Evolutionary conservation across 176 grass and related monocot genomes (phyloP), one percentile per base, ranked within the genome.

Genomic region (Oryza rufipogon): DNA sequence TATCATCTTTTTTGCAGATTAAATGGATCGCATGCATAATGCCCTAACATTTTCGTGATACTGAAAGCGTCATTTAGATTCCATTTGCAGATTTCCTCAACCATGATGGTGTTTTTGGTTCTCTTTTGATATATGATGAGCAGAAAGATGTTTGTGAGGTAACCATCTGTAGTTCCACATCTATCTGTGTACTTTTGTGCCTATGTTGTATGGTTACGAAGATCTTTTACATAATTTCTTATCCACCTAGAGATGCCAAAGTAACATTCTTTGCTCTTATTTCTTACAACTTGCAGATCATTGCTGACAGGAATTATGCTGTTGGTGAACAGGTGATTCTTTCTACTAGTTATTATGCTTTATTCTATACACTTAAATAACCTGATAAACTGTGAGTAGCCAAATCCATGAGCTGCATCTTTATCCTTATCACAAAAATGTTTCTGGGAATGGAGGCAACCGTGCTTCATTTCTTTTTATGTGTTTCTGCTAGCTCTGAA

Each of bases 11-110:
- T 86, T 30, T 81, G 28, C 14, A 82, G 64, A 36, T 73, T 16
- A 11, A 83, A 81, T 20, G 19, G 26, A 88, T 47, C 73, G 0
- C 26, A 51, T 75, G 28, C 15, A 51, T 64, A 60, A 8, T 79
- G 8, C 64, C 49, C 63, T 64, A 28, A 49, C 17, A 74, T 68
- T 76, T 70, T 45, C 42, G 20, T 76, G 30, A 80, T 66, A 34
- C 78, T 91, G 75, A 81, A 68, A 89, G 79, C 22, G 54, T 70
- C 78, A 79, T 81, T 80, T 88, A 97, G 95, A 82, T 94, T 54
- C 95, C 95, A 82, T 97, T 92, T 92, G 95, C 95, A 97, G 92
- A 97, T 92, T 94, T 94, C 83, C 86, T 97, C 71, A 97, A 97
- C 81, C 88, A 92, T 91, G 92, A 94, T 16, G 78, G 78, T 19